Conservation (phyloP, 805 yeast species). For the Yamadazyma laniorum region DNA sequence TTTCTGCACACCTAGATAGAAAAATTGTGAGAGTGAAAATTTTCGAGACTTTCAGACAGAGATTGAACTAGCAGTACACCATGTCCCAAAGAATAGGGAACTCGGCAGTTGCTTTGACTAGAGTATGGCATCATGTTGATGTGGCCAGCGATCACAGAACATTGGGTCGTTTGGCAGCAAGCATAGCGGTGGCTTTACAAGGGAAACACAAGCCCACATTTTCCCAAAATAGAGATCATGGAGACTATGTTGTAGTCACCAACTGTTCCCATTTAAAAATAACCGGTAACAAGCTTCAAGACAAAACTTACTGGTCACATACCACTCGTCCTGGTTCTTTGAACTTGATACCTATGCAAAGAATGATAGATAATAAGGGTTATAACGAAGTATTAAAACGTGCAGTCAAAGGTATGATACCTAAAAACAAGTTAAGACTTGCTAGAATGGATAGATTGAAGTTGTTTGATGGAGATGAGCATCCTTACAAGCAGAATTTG, state of each 20-base stretch:
- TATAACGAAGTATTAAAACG: constrained; percentile 78
- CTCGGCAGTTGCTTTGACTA: constrained; percentile 73
- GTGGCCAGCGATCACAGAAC: constrained; percentile 81
- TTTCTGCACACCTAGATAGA: not conserved
- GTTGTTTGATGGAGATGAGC: constrained; percentile 82
- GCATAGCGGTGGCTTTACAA: constrained; percentile 81
- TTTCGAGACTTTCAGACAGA: too few species aligned
- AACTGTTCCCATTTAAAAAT: constrained; percentile 78
- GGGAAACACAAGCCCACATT: constrained; percentile 97
- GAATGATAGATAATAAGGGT: constrained; percentile 73
- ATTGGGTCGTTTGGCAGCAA: constrained; percentile 86
- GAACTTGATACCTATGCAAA: constrained; percentile 78
- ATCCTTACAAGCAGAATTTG: constrained; percentile 81
- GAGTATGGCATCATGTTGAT: constrained; percentile 96
- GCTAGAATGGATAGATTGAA: constrained; percentile 79
- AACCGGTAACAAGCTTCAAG: constrained; percentile 81
- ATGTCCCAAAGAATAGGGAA: constrained; percentile 37
- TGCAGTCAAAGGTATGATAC: constrained; percentile 96
- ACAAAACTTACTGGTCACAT: constrained; percentile 87
- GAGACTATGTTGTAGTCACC: constrained; percentile 96
- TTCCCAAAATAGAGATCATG: constrained; percentile 73
- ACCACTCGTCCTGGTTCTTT: constrained; percentile 88
- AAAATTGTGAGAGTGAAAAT: constrained; percentile 6
- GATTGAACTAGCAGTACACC: constrained; percentile 1
- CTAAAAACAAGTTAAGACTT: constrained; percentile 82